These are phyloP conservation scores for Myxozyma kluyveri DNA, from an alignment of 805 yeast species.

Conservation along the genomic window DNA sequence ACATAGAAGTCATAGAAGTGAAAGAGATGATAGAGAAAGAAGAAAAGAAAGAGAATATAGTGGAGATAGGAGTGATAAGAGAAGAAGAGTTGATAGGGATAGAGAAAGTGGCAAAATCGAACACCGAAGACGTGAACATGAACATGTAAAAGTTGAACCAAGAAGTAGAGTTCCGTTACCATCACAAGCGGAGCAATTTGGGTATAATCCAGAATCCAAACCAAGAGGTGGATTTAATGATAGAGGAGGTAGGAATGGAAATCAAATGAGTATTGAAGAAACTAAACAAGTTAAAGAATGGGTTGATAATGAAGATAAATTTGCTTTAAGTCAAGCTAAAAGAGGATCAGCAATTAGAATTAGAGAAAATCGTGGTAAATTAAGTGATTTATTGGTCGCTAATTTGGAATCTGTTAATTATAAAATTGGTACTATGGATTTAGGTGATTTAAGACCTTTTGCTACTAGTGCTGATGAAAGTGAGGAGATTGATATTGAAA, in stretches of 20 bases:
- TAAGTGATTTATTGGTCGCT: constrained; percentile 33
- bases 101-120: too few relatives aligned
- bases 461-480: constrained; percentile 4
- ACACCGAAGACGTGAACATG: too few relatives aligned
- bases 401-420: constrained; percentile 25
- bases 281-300: constrained; percentile 28
- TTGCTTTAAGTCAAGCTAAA: constrained; percentile 34
- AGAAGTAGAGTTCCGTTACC: background rate
- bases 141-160: background rate
- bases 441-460: constrained; percentile 19
- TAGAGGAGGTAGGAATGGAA: background rate
- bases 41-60: background rate
- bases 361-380: constrained; percentile 32
- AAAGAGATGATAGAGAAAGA: constrained; percentile 3
- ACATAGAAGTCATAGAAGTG: background rate
- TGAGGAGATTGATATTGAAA: background rate
- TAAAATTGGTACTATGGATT: constrained; percentile 16
- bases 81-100: background rate
- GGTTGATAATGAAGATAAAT: constrained; percentile 36
- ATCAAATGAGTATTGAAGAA: constrained; percentile 14
- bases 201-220: background rate
- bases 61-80: background rate
- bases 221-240: background rate
- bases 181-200: background rate
- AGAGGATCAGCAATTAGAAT: constrained; percentile 37